Conservation (phyloP, 2,329 filamentous ascomycete species). For the Fusarium hainanense region DNA sequence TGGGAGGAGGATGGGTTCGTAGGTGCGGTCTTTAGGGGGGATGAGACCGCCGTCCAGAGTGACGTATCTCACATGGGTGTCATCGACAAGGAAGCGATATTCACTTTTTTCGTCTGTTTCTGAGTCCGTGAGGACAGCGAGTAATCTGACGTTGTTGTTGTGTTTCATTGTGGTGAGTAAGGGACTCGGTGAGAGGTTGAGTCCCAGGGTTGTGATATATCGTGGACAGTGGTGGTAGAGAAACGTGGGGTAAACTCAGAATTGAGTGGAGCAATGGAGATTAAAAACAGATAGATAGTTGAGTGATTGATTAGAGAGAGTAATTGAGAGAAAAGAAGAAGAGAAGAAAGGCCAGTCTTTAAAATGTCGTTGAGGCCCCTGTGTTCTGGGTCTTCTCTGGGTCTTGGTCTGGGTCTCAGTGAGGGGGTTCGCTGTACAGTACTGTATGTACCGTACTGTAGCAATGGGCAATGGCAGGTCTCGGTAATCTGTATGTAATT, state of each 20-base stretch:
- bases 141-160: constrained; percentile 43
- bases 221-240: neutral
- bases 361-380: neutral
- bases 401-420: neutral
- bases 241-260: constrained; percentile 16
- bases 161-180: constrained; percentile 21
- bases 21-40: constrained; percentile 49
- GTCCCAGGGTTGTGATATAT: neutral
- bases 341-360: constrained; percentile 9
- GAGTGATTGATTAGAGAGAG: neutral
- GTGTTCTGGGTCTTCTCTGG: neutral
- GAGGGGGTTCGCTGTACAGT: neutral
- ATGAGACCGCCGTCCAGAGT: constrained; percentile 52
- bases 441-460: constrained; percentile 7
- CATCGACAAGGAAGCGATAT: constrained; percentile 53
- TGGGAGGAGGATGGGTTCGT: constrained; percentile 48
- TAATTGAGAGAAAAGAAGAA: neutral
- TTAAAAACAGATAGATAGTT: neutral
- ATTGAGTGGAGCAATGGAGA: neutral
- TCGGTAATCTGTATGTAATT: constrained; percentile 27
- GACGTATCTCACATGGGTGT: constrained; percentile 54
- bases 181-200: neutral
- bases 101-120: constrained; percentile 48
- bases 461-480: constrained; percentile 3
- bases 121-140: constrained; percentile 43